Evolutionary conservation across 768 basidiomycete genomes (phyloP).

Genomic region (Auricularia heimuer): DNA sequence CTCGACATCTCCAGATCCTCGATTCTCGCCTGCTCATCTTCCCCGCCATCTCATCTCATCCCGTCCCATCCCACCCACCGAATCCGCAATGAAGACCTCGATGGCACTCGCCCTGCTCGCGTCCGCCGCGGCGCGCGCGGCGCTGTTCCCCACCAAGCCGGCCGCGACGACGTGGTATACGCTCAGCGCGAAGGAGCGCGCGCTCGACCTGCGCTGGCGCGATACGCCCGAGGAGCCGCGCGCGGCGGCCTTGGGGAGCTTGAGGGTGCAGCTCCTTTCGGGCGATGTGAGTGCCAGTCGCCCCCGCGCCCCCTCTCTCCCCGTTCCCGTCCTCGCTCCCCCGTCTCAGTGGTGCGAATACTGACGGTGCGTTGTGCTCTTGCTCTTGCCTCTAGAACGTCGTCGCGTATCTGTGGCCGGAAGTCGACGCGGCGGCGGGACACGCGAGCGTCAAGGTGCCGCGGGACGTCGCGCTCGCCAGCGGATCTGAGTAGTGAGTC

Average conservation of each 20-base stretch:
- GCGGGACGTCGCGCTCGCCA: background rate
- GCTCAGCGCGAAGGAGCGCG: background rate
- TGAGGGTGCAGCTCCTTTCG: background rate
- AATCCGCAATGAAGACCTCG: background rate
- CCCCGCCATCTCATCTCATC: background rate
- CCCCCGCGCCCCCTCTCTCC: too few species aligned
- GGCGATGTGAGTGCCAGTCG: background rate
- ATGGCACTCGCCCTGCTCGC: background rate
- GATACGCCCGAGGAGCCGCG: background rate
- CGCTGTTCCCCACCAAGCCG: background rate
- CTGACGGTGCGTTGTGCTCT: background rate
- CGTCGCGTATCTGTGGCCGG: background rate
- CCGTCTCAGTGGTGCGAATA: too few species aligned
- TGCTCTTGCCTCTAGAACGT: background rate
- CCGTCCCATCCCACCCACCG: background rate
- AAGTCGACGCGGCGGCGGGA: background rate
- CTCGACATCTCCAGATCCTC: too few species aligned
- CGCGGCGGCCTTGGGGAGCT: background rate
- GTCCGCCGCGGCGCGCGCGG: background rate
- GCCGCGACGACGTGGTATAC: background rate
- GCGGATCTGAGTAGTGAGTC: background rate
- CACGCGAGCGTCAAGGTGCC: background rate
- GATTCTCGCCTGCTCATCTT: too few species aligned
- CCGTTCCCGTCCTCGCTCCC: too few species aligned
- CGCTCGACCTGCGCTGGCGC: background rate